phyloP scores from a whole-genome alignment of 2,329 filamentous ascomycete species.

The Clarireedia paspali region DNA sequence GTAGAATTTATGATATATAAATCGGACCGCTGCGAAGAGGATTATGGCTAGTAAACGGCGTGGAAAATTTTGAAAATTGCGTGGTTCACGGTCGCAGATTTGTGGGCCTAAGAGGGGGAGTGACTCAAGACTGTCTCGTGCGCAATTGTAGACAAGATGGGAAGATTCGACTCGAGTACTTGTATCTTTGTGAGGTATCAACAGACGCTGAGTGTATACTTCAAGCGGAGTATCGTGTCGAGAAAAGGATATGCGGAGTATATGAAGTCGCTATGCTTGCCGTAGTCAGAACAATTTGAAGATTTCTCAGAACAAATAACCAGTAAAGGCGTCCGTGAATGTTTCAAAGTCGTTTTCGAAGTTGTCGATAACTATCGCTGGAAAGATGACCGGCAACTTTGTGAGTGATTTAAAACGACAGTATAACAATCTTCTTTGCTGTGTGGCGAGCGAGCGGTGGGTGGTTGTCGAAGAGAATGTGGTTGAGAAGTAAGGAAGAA shows the following conservation, averaged over 20 bases:
- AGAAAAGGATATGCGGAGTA: neutral
- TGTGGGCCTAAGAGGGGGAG: neutral
- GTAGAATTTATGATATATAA: neutral
- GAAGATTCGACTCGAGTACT: slow-evolving; percentile 1
- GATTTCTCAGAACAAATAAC: slow-evolving; percentile 33
- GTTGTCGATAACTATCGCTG: slow-evolving; percentile 28
- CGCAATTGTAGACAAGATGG: neutral
- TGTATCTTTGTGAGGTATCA: no score
- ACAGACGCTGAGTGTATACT: neutral
- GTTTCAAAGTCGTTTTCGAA: slow-evolving; percentile 29
- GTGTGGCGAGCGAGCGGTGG: slow-evolving; percentile 19
- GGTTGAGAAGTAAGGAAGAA: slow-evolving; percentile 11
- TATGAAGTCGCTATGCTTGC: slow-evolving; percentile 13
- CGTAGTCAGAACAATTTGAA: slow-evolving; percentile 29
- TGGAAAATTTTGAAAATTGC: neutral
- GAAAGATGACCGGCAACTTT: slow-evolving; percentile 33
- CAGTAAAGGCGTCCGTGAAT: slow-evolving; percentile 54
- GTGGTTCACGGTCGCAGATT: slow-evolving; percentile 3
- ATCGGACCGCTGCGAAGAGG: neutral
- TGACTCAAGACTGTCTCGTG: no score
- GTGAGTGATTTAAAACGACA: slow-evolving; percentile 25
- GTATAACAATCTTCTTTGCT: slow-evolving; percentile 26
- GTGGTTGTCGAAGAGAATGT: slow-evolving; percentile 8
- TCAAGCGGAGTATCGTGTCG: neutral
- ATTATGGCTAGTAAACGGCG: neutral